Conservation (phyloP, 257 asterid species). For the Asclepias syriaca region DNA sequence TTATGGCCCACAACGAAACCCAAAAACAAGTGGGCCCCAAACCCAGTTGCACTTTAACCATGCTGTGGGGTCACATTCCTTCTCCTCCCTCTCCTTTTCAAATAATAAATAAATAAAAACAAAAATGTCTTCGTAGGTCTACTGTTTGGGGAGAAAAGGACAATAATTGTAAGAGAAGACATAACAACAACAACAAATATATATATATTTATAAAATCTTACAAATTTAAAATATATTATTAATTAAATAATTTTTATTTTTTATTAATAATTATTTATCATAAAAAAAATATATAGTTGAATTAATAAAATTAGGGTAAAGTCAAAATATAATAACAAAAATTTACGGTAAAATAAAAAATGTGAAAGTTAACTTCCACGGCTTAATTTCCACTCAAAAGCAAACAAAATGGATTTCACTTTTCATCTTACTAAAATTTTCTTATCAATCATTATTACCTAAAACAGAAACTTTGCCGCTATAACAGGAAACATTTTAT, state of each 20-base stretch:
- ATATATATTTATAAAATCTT: too few species aligned
- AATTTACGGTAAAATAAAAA: too few species aligned
- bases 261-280: too few species aligned
- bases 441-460: background rate
- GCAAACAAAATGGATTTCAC: background rate
- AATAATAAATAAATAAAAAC: background rate
- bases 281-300: too few species aligned
- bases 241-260: too few species aligned
- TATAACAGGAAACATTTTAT: background rate
- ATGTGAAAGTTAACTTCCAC: too few species aligned
- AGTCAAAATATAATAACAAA: too few species aligned
- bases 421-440: too few species aligned
- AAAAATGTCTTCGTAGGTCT: too few species aligned
- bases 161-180: slow-evolving; percentile 5
- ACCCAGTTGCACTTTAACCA: background rate
- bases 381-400: background rate
- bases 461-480: background rate
- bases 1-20: background rate
- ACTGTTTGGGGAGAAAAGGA: slow-evolving; percentile 9
- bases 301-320: too few species aligned
- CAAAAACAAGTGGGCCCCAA: background rate
- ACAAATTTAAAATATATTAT: too few species aligned
- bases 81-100: background rate
- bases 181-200: background rate
- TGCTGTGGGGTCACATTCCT: slow-evolving; percentile 3